phyloP scores from a whole-genome alignment of 176 grass and related monocot species.

The Bothriochloa decipiens region DNA sequence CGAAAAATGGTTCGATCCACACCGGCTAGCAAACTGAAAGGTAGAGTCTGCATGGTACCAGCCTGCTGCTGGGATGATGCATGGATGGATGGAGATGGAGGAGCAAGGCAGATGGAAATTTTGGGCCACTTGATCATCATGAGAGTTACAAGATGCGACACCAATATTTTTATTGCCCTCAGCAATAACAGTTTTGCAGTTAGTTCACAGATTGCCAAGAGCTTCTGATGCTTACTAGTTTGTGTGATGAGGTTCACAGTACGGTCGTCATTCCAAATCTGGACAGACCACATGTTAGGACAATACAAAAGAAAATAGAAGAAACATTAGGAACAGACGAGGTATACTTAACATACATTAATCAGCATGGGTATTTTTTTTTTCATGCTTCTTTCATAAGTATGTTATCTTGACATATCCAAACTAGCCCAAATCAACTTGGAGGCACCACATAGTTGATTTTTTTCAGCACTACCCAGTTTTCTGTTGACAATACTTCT shows the following conservation, averaged over 20 bases:
- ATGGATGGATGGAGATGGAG: no score
- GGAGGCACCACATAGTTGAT: neutral
- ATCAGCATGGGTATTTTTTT: neutral
- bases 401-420: neutral
- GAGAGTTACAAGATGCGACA: neutral
- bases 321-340: neutral
- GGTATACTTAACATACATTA: neutral
- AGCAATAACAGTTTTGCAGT: neutral
- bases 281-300: neutral
- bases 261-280: neutral
- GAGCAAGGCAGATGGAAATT: no score
- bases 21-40: no score
- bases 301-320: neutral
- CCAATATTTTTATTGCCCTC: neutral
- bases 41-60: no score
- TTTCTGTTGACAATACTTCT: conserved; percentile 15
- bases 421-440: neutral
- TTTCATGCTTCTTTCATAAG: no score
- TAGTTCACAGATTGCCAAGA: neutral
- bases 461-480: neutral
- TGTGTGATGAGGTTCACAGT: neutral
- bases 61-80: no score
- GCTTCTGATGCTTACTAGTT: neutral
- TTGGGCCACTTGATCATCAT: neutral
- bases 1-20: no score